These are phyloP conservation scores for Lathyrus tuberosus DNA, from an alignment of 306 rosid species.

Conservation along the genomic window DNA sequence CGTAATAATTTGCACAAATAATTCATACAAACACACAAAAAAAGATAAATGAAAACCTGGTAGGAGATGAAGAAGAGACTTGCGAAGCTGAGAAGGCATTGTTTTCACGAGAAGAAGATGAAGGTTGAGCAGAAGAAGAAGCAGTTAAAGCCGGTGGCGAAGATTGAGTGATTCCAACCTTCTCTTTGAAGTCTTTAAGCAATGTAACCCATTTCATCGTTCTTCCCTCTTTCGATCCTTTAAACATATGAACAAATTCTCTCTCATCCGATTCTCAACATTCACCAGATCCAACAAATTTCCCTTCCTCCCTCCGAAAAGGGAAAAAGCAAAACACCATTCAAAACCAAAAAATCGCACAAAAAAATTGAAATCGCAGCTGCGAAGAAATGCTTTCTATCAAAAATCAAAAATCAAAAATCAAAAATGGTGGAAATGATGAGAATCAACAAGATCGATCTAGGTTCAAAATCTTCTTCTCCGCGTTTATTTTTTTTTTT, in stretches of 20 bases:
- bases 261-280: conserved; percentile 64
- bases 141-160: conserved; percentile 50
- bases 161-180: conserved; percentile 88
- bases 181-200: conserved; percentile 99
- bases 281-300: conserved; percentile 67
- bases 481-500: conserved; percentile 31
- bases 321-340: conserved; percentile 37
- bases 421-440: conserved; percentile 44
- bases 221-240: conserved; percentile 45
- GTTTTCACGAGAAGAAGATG: conserved; percentile 54
- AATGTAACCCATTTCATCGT: conserved; percentile 98
- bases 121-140: conserved; percentile 42
- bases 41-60: conserved; percentile 52
- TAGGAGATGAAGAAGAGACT: conserved; percentile 58
- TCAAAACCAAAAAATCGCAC: not conserved
- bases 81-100: conserved; percentile 64
- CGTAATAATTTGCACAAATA: not conserved
- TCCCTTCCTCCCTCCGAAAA: conserved; percentile 40
- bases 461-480: not conserved
- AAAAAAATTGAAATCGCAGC: conserved; percentile 40
- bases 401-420: too few relatives aligned
- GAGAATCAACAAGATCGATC: conserved; percentile 53
- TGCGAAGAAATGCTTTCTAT: conserved; percentile 33
- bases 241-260: conserved; percentile 18
- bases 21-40: not conserved